phyloP scores from a whole-genome alignment of 129 eudicot species.

The Mikania micrantha region DNA sequence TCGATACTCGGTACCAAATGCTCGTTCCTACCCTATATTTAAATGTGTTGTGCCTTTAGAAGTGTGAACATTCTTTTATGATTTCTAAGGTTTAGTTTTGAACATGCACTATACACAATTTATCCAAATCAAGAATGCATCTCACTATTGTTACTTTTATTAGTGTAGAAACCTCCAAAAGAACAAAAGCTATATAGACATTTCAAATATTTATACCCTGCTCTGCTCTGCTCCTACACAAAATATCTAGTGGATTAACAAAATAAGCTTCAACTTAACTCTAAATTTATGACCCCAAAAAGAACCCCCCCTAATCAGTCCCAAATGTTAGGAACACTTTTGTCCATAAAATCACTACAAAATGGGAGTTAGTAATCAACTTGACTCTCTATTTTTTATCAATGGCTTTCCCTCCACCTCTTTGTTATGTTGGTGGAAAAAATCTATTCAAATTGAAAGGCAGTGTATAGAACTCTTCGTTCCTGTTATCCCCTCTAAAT shows the following conservation, averaged over 20 bases:
- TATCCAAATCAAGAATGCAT: background rate
- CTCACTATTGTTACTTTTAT: conserved; percentile 17
- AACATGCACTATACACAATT: too few relatives aligned
- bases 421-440: conserved; percentile 70
- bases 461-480: conserved; percentile 80
- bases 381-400: conserved; percentile 6
- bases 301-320: conserved; percentile 26
- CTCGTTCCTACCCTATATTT: too few relatives aligned
- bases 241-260: conserved; percentile 27
- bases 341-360: conserved; percentile 26
- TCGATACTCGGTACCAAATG: too few relatives aligned
- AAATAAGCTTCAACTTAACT: conserved; percentile 17
- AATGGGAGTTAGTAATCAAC: conserved; percentile 17
- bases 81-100: too few relatives aligned
- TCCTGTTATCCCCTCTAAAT: conserved; percentile 78
- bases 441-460: conserved; percentile 80
- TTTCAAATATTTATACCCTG: conserved; percentile 31
- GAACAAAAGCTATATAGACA: conserved; percentile 30
- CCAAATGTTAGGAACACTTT: conserved; percentile 20
- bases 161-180: conserved; percentile 18
- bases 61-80: too few relatives aligned
- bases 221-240: conserved; percentile 28
- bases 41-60: too few relatives aligned
- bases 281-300: conserved; percentile 27
- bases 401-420: background rate